Evolutionary conservation across 2,329 filamentous ascomycete genomes (phyloP).

Genomic region (Botrytis elliptica): DNA sequence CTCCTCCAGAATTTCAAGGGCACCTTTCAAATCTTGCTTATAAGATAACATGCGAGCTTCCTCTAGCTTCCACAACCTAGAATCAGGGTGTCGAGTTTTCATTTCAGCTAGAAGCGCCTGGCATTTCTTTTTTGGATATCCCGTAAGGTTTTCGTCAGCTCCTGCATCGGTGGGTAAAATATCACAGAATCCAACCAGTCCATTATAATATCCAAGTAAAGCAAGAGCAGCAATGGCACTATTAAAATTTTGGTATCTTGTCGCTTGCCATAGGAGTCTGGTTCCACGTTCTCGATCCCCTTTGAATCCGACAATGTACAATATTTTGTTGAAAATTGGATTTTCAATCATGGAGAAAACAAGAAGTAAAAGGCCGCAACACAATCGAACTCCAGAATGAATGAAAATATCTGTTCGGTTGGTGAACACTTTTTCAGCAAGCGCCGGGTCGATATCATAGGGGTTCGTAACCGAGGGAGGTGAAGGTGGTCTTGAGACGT

Average conservation of each 20-base stretch:
- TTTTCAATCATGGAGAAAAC: slow-evolving; percentile 85
- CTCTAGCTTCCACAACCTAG: slow-evolving; percentile 82
- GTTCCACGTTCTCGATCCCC: slow-evolving; percentile 84
- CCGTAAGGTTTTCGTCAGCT: slow-evolving; percentile 56
- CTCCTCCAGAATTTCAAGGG: slow-evolving; percentile 62
- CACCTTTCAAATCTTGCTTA: slow-evolving; percentile 63
- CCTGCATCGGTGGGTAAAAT: slow-evolving; percentile 69
- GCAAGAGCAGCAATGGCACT: slow-evolving; percentile 85
- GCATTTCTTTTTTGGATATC: slow-evolving; percentile 71
- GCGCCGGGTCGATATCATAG: slow-evolving; percentile 36
- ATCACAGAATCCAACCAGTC: slow-evolving; percentile 80
- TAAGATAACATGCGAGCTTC: slow-evolving; percentile 75
- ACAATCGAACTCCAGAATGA: slow-evolving; percentile 84
- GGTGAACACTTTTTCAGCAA: slow-evolving; percentile 62
- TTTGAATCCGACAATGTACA: slow-evolving; percentile 86
- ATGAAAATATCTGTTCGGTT: slow-evolving; percentile 84
- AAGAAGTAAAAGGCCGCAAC: slow-evolving; percentile 81
- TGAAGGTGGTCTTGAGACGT: slow-evolving; percentile 12
- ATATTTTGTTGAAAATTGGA: slow-evolving; percentile 80
- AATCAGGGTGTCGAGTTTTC: slow-evolving; percentile 75
- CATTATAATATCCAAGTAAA: slow-evolving; percentile 84
- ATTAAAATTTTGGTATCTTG: slow-evolving; percentile 82
- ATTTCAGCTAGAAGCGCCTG: slow-evolving; percentile 68
- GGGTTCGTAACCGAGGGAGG: slow-evolving; percentile 25
- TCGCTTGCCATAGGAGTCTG: slow-evolving; percentile 85